These are phyloP conservation scores for Venustampulla echinocandica DNA, from an alignment of 495 filamentous ascomycete genomes.

Conservation along the genomic window DNA sequence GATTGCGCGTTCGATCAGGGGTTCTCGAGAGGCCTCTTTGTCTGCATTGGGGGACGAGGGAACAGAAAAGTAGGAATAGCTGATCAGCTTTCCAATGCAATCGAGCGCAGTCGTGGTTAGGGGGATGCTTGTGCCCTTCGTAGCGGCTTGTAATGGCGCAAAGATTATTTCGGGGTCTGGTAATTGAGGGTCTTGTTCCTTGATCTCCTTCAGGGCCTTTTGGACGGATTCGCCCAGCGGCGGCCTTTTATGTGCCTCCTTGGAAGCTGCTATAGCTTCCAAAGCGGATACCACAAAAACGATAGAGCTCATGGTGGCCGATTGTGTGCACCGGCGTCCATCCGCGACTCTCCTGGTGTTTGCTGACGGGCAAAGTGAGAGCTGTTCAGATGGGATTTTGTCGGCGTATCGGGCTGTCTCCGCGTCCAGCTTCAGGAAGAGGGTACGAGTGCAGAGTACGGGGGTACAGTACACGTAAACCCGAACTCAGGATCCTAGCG, in stretches of 20 bases:
- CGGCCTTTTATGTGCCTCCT: conserved; percentile 75
- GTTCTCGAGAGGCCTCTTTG: conserved; percentile 41
- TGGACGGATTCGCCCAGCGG: conserved; percentile 71
- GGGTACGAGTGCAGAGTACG: no score
- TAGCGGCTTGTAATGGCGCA: conserved; percentile 78
- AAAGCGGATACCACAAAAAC: conserved; percentile 90
- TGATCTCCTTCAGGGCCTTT: conserved; percentile 74
- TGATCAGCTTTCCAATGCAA: conserved; percentile 97
- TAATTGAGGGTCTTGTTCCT: conserved; percentile 56
- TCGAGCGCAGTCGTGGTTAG: conserved; percentile 86
- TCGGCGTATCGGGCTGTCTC: no score
- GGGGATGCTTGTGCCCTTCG: conserved; percentile 71
- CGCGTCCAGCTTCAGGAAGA: no score
- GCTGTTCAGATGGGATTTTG: background rate
- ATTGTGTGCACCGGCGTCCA: conserved; percentile 18
- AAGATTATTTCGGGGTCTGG: conserved; percentile 88
- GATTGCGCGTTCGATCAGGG: conserved; percentile 93
- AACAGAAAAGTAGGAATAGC: conserved; percentile 92
- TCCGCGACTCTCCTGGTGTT: conserved; percentile 22
- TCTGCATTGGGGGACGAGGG: conserved; percentile 46
- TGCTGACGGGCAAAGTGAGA: background rate
- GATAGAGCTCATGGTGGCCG: conserved; percentile 74
- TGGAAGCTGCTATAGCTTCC: conserved; percentile 80
- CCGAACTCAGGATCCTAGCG: background rate
- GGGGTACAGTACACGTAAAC: background rate